A percentile compares a stretch with the other conserved stretches of the same genome.
Conservation (phyloP, 805 yeast genomes). For the Candida maltosa region DNA sequence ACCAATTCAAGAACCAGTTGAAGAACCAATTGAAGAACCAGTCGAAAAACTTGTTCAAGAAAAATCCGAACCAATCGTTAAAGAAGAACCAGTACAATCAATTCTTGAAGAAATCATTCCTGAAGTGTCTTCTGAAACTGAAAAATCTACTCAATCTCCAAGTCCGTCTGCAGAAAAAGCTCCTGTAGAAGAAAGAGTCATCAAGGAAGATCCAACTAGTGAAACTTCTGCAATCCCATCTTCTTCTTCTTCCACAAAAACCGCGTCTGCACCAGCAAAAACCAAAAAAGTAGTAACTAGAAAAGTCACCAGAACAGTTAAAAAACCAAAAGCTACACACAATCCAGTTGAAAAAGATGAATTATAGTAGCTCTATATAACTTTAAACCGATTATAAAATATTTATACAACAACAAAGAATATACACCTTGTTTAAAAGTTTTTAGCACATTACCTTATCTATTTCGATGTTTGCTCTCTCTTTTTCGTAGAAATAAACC, state of each 20-base stretch:
- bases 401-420: too few relatives aligned
- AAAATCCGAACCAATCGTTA: constrained; percentile 3
- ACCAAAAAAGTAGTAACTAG: constrained; percentile 7
- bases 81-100: constrained; percentile 2
- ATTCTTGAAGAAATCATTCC: neutral
- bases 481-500: too few relatives aligned
- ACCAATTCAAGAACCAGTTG: constrained; percentile 1
- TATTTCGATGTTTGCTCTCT: too few relatives aligned
- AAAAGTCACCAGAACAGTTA: constrained; percentile 10
- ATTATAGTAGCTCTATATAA: constrained; percentile 5
- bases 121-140: constrained; percentile 1
- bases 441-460: too few relatives aligned
- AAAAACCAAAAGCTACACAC: constrained; percentile 9
- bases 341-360: constrained; percentile 12
- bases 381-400: too few relatives aligned
- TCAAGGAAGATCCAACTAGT: neutral
- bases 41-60: constrained; percentile 1
- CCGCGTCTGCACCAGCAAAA: neutral
- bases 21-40: constrained; percentile 5
- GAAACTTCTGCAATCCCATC: neutral
- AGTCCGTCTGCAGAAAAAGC: neutral
- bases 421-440: too few relatives aligned
- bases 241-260: neutral
- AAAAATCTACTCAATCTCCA: neutral
- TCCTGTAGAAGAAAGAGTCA: too few relatives aligned